Base-by-base conservation (phyloP, 768 basidiomycete genomes). In the Gymnopilus junonius region DNA sequence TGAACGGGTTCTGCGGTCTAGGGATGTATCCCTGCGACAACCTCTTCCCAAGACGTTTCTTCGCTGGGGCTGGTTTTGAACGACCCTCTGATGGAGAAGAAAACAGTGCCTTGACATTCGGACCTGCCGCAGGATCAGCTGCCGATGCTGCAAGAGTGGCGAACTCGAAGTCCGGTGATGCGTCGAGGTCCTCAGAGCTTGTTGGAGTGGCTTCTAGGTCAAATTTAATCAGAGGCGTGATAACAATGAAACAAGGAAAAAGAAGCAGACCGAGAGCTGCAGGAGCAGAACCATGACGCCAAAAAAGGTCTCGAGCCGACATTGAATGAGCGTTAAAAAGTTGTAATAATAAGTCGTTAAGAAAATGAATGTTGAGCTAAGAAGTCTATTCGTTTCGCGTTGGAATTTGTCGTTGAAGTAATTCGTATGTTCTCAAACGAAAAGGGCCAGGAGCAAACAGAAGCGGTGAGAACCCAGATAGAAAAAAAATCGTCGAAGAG, bases 1-100 rank as follows among this genome's bases (percentile, higher is more conserved):
- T 93, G 80, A 93, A 93, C 8, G 92, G 90, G 65, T 93, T 93
- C 4, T 91, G 90, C 0, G 92, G 92, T 23, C 92, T 85, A 2
- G 92, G 92, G 55, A 93, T 90, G 72, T 93, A 90, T 20, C 78
- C 86, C 61, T 75, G 82, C 10, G 58, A 59, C 37, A 37, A 46
- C 8, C 69, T 51, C 57, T 67, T 70, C 3, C 65, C 65, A 0
- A 61, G 58, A 2, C 73, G 67, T 29, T 72, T 73, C 7, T 72
- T 58, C 1, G 61, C 40, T 0, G 71, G 65, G 11, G 21, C 1
- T 4, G 20, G 12, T 0, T 61, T 61, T 1, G 66, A 61, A 20
- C 10, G 0, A 66, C 62, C 1, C 67, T 69, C 61, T 2, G 65
- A 66, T 0, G 70, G 69, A 42, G 40, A 42, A 42, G 15, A 70